phyloP scores from a whole-genome alignment of 2,329 filamentous ascomycete species.

The Fusarium brachygibbosum region DNA sequence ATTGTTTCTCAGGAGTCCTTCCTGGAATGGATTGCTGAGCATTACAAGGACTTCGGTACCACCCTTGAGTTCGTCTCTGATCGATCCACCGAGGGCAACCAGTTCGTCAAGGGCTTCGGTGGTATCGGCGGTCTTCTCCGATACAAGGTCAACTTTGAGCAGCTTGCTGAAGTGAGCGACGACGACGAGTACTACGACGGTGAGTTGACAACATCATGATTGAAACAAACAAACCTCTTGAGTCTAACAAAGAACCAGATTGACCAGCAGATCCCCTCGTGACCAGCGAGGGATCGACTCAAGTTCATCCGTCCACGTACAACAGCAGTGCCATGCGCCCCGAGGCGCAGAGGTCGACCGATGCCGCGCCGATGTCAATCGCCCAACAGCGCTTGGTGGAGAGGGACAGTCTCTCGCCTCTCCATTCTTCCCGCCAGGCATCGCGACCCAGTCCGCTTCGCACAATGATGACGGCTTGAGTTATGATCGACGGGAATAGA shows the following conservation, averaged over 20 bases:
- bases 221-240: background rate
- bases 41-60: slow-evolving; percentile 98
- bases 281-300: slow-evolving; percentile 85
- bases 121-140: slow-evolving; percentile 96
- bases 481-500: slow-evolving; percentile 52
- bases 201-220: slow-evolving; percentile 47
- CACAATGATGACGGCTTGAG: slow-evolving; percentile 75
- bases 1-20: slow-evolving; percentile 88
- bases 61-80: slow-evolving; percentile 97
- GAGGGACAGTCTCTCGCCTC: slow-evolving; percentile 61
- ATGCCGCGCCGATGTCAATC: slow-evolving; percentile 61
- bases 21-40: slow-evolving; percentile 99
- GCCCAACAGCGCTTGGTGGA: slow-evolving; percentile 64
- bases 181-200: slow-evolving; percentile 93
- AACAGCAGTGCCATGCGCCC: slow-evolving; percentile 58
- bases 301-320: slow-evolving; percentile 65
- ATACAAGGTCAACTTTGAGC: slow-evolving; percentile 99
- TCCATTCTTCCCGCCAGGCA: slow-evolving; percentile 63
- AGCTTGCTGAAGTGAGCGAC: slow-evolving; percentile 92
- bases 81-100: slow-evolving; percentile 96
- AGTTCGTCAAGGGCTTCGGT: slow-evolving; percentile 99
- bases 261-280: slow-evolving; percentile 92
- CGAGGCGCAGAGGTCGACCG: slow-evolving; percentile 58
- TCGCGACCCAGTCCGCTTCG: slow-evolving; percentile 76
- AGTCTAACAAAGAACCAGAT: slow-evolving; percentile 65